Evolutionary conservation across 108 stramenopile species (phyloP).

Genomic region (Nitzschia palea): DNA sequence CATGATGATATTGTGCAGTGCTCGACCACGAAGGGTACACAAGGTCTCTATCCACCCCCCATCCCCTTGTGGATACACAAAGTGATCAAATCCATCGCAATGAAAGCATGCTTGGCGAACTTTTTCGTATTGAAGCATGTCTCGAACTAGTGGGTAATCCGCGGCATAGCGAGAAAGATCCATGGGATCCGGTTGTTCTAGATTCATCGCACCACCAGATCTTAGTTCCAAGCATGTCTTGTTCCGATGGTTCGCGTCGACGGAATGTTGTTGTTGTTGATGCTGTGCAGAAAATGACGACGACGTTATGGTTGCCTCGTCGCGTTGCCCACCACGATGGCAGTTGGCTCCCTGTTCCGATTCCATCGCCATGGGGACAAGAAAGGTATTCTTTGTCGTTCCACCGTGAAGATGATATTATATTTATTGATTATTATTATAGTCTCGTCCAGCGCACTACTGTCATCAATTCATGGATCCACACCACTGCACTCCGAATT

Average conservation of each 20-base stretch:
- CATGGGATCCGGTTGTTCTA: neutral
- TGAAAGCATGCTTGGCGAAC: neutral
- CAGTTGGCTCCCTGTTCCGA: too few relatives aligned
- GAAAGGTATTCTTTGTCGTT: too few relatives aligned
- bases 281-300: too few relatives aligned
- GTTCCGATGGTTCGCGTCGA: too few relatives aligned
- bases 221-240: too few relatives aligned
- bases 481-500: neutral
- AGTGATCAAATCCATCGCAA: constrained; percentile 29
- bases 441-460: neutral
- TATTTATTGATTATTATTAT: too few relatives aligned
- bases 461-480: neutral
- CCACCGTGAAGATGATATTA: too few relatives aligned
- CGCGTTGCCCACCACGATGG: too few relatives aligned
- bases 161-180: neutral
- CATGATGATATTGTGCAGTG: constrained; percentile 28
- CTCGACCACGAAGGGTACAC: constrained; percentile 29
- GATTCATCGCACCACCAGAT: too few relatives aligned
- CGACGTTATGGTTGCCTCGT: too few relatives aligned
- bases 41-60: constrained; percentile 35
- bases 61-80: constrained; percentile 26
- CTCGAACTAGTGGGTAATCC: constrained; percentile 1
- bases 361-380: too few relatives aligned
- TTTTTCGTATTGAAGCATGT: neutral
- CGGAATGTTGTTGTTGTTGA: too few relatives aligned